phyloP scores from a whole-genome alignment of 2,329 filamentous ascomycete species.

The Pseudogymnoascus sp. region DNA sequence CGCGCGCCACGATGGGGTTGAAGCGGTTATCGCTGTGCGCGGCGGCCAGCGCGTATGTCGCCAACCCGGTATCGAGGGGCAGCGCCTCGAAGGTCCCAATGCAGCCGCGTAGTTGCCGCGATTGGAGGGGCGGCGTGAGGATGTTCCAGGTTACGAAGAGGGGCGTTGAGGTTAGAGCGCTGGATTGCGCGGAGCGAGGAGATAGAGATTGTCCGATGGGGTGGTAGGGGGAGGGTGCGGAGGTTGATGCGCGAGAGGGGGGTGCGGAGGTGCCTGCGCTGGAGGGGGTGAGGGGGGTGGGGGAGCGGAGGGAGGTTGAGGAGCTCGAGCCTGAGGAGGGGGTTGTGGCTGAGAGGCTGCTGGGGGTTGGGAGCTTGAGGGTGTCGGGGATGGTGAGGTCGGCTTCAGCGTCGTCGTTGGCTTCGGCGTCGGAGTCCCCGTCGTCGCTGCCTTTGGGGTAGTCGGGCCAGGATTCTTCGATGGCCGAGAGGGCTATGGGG shows the following conservation, averaged over 20 bases:
- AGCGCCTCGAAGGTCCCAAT: conserved; percentile 88
- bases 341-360: conserved; percentile 6
- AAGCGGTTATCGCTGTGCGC: conserved; percentile 57
- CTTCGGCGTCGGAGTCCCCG: conserved; percentile 31
- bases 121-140: conserved; percentile 38
- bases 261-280: conserved; percentile 2
- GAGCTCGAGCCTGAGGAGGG: conserved; percentile 2
- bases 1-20: conserved; percentile 41
- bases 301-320: conserved; percentile 16
- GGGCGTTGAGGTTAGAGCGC: conserved; percentile 49
- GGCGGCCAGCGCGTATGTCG: conserved; percentile 75
- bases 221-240: conserved; percentile 39
- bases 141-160: conserved; percentile 96
- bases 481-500: conserved; percentile 55
- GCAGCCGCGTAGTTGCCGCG: conserved; percentile 68
- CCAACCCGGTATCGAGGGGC: conserved; percentile 62
- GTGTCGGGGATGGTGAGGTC: not conserved
- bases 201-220: conserved; percentile 31
- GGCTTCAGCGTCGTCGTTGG: conserved; percentile 21
- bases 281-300: conserved; percentile 13
- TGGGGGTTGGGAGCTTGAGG: not conserved
- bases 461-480: conserved; percentile 55
- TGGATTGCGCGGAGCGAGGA: conserved; percentile 37
- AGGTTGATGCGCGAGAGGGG: conserved; percentile 25
- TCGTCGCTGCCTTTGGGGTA: conserved; percentile 31